A percentile compares a stretch with the other conserved stretches of the same genome.
phyloP scores from a whole-genome alignment of 371 early-diverging fungal species.

The Lichtheimia ramosa region DNA sequence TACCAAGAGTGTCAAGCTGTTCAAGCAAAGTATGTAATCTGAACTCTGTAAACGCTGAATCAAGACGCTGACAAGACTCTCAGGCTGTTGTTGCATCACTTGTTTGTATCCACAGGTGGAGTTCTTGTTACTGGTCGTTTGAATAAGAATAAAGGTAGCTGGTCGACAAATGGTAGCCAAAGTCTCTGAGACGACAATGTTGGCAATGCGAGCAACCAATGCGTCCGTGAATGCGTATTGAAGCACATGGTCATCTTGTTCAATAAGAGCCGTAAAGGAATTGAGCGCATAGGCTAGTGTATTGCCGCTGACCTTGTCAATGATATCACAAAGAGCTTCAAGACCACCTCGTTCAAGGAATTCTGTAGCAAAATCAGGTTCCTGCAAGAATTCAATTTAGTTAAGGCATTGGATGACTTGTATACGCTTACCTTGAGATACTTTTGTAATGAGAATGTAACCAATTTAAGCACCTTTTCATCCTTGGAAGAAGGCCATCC shows the following conservation, averaged over 20 bases:
- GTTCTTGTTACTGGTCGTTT: constrained; percentile 54
- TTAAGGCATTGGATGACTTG: too few species aligned
- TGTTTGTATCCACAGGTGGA: constrained; percentile 5
- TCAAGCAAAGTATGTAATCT: constrained; percentile 65
- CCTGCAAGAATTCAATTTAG: constrained; percentile 45
- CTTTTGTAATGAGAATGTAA: constrained; percentile 66
- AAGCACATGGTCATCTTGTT: constrained; percentile 43
- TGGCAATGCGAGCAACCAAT: constrained; percentile 58
- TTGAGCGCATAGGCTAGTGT: constrained; percentile 74
- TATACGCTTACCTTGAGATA: constrained; percentile 53
- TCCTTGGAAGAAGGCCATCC: constrained; percentile 39
- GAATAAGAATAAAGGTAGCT: constrained; percentile 67
- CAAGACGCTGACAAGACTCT: constrained; percentile 52
- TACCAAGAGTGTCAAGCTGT: constrained; percentile 63
- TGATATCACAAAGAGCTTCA: constrained; percentile 60
- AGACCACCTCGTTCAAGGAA: constrained; percentile 64
- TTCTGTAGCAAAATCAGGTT: constrained; percentile 69
- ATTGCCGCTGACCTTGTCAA: constrained; percentile 59
- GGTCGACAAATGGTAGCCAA: constrained; percentile 74
- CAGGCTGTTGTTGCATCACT: constrained; percentile 29
- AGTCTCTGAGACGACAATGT: constrained; percentile 61
- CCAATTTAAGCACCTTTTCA: constrained; percentile 57
- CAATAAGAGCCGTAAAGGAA: constrained; percentile 67
- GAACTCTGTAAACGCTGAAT: constrained; percentile 61
- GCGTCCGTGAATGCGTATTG: constrained; percentile 55